phyloP scores from a whole-genome alignment of 257 asterid genomes.

The Solanum raphanifolium region DNA sequence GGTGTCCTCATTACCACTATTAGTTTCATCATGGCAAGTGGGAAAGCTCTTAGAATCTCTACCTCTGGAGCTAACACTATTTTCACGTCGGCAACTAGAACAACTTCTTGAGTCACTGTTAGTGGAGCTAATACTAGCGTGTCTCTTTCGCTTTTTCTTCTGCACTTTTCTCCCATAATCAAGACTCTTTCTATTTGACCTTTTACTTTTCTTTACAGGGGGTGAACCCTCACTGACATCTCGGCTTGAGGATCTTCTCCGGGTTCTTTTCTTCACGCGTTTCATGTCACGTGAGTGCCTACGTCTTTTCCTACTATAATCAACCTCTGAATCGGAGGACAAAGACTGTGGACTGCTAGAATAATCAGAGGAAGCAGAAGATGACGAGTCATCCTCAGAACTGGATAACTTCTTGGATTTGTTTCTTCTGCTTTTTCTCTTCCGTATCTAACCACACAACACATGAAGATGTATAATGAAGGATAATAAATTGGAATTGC shows the following conservation, averaged over 20 bases:
- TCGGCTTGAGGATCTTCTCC: conserved; percentile 28
- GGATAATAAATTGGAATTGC: neutral
- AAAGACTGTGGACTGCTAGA: conserved; percentile 41
- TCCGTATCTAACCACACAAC: conserved; percentile 21
- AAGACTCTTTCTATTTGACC: conserved; percentile 27
- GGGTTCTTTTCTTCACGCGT: conserved; percentile 21
- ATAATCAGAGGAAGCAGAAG: conserved; percentile 37
- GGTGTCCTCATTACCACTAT: conserved; percentile 21
- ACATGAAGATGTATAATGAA: neutral
- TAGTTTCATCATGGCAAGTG: conserved; percentile 3
- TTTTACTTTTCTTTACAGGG: conserved; percentile 42
- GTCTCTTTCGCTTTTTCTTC: conserved; percentile 39
- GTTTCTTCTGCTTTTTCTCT: conserved; percentile 45
- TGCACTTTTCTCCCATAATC: conserved; percentile 40
- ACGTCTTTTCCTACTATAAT: conserved; percentile 29
- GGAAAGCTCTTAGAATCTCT: conserved; percentile 56
- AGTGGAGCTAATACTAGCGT: conserved; percentile 28
- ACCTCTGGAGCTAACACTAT: conserved; percentile 31
- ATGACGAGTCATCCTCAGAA: conserved; percentile 30
- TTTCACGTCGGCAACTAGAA: conserved; percentile 24
- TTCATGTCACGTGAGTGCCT: conserved; percentile 12
- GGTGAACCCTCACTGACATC: conserved; percentile 15
- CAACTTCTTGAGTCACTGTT: conserved; percentile 51
- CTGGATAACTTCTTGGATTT: conserved; percentile 41
- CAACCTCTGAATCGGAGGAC: conserved; percentile 25